A percentile compares a stretch with the other conserved stretches of the same genome.
phyloP scores from a whole-genome alignment of 768 basidiomycete genomes.

The Psilocybe subaeruginosa region DNA sequence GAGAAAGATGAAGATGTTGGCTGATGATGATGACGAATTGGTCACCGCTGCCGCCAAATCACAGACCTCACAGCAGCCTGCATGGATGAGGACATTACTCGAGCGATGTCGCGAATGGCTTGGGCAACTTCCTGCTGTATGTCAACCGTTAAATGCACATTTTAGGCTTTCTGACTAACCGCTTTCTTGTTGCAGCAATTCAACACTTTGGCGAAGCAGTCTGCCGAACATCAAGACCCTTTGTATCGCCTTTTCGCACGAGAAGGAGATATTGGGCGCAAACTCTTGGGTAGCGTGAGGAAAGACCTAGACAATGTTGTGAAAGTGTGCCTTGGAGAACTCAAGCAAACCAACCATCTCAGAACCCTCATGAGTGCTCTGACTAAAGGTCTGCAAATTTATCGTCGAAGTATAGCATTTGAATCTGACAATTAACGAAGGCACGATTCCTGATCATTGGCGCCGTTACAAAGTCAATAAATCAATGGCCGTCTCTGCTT shows the following conservation, averaged over 20 bases:
- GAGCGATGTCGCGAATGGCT: slow-evolving; percentile 89
- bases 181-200: slow-evolving; percentile 49
- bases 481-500: slow-evolving; percentile 79
- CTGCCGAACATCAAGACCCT: slow-evolving; percentile 78
- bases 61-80: slow-evolving; percentile 77
- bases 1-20: slow-evolving; percentile 89
- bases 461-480: slow-evolving; percentile 85
- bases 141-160: slow-evolving; percentile 21
- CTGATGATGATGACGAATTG: slow-evolving; percentile 88
- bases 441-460: slow-evolving; percentile 90
- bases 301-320: slow-evolving; percentile 82
- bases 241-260: slow-evolving; percentile 88
- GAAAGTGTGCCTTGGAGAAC: slow-evolving; percentile 81
- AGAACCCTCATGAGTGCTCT: slow-evolving; percentile 85
- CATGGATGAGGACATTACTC: slow-evolving; percentile 90
- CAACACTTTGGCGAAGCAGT: slow-evolving; percentile 63
- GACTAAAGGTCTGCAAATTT: slow-evolving; percentile 70
- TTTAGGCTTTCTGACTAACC: background rate
- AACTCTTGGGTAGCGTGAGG: slow-evolving; percentile 77
- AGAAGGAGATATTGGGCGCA: slow-evolving; percentile 81
- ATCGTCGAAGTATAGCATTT: background rate
- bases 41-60: slow-evolving; percentile 61
- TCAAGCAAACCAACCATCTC: slow-evolving; percentile 96
- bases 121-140: slow-evolving; percentile 70
- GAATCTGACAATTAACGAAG: slow-evolving; percentile 38